Evolutionary conservation across 352 stramenopile genomes (phyloP).

Genomic region (Pythium rhizo-oryzae): DNA sequence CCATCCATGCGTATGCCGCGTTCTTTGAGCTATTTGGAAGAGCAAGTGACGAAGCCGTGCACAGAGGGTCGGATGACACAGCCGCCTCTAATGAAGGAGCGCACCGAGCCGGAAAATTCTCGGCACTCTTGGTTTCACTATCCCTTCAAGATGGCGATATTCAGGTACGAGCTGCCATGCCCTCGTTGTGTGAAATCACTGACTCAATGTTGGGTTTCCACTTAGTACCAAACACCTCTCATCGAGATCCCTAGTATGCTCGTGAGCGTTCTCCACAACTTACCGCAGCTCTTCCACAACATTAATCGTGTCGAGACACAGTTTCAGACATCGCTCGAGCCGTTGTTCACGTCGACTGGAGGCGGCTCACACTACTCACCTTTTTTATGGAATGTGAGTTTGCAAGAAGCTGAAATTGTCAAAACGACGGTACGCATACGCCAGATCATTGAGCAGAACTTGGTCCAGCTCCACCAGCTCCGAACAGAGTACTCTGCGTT

Average conservation of each 20-base stretch:
- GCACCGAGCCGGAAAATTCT: neutral
- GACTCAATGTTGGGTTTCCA: neutral
- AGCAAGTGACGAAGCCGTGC: neutral
- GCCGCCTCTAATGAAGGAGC: neutral
- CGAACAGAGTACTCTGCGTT: conserved; percentile 48
- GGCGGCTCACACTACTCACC: conserved; percentile 32
- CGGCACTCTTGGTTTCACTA: conserved; percentile 30
- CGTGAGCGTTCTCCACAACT: conserved; percentile 70
- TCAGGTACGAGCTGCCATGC: conserved; percentile 16
- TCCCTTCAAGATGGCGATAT: conserved; percentile 27
- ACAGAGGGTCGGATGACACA: neutral
- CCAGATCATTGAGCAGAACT: conserved; percentile 62
- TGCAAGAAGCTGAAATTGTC: conserved; percentile 64
- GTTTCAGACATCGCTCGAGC: conserved; percentile 42
- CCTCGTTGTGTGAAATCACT: neutral
- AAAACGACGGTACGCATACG: conserved; percentile 60
- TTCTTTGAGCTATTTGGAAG: conserved; percentile 70
- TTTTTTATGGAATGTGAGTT: conserved; percentile 73
- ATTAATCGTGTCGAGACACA: conserved; percentile 66
- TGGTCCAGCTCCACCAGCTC: conserved; percentile 41
- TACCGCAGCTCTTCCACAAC: conserved; percentile 69
- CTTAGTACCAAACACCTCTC: conserved; percentile 54
- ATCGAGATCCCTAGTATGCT: conserved; percentile 58
- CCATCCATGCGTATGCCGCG: conserved; percentile 56
- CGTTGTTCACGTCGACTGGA: neutral